Evolutionary conservation across 2,329 filamentous ascomycete species (phyloP).

Genomic region (Pseudogymnoascus sp.): DNA sequence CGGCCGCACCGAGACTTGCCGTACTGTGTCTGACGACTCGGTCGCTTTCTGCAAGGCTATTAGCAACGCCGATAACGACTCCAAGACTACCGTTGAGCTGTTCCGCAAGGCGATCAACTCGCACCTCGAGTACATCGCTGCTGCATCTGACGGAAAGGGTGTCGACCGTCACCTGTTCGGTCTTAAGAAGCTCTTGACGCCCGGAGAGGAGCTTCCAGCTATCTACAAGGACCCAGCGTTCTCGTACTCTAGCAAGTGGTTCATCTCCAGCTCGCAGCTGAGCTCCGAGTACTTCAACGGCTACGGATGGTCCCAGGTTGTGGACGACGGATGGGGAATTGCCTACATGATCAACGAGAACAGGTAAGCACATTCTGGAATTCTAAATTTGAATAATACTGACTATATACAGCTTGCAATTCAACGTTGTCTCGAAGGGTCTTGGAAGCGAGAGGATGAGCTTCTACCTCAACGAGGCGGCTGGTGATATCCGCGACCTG

Average conservation of each 20-base stretch:
- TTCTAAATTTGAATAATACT: neutral
- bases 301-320: slow-evolving; percentile 97
- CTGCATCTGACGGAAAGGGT: slow-evolving; percentile 85
- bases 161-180: slow-evolving; percentile 97
- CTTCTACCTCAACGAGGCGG: slow-evolving; percentile 91
- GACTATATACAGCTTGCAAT: slow-evolving; percentile 64
- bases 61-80: slow-evolving; percentile 57
- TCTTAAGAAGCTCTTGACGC: slow-evolving; percentile 78
- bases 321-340: slow-evolving; percentile 92
- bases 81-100: slow-evolving; percentile 60
- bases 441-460: slow-evolving; percentile 89
- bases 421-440: slow-evolving; percentile 94
- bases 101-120: slow-evolving; percentile 76
- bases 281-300: slow-evolving; percentile 98
- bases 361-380: slow-evolving; percentile 46
- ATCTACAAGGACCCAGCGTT: slow-evolving; percentile 86
- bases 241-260: slow-evolving; percentile 81
- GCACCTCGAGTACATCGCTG: slow-evolving; percentile 84
- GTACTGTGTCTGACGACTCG: slow-evolving; percentile 82
- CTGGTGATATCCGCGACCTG: slow-evolving; percentile 79
- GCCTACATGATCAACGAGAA: slow-evolving; percentile 99
- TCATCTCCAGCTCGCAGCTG: slow-evolving; percentile 79
- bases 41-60: slow-evolving; percentile 87
- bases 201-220: slow-evolving; percentile 72
- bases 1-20: slow-evolving; percentile 93